Evolutionary conservation across 2,329 filamentous ascomycete genomes (phyloP).

Genomic region (Diaporthe longicolla): DNA sequence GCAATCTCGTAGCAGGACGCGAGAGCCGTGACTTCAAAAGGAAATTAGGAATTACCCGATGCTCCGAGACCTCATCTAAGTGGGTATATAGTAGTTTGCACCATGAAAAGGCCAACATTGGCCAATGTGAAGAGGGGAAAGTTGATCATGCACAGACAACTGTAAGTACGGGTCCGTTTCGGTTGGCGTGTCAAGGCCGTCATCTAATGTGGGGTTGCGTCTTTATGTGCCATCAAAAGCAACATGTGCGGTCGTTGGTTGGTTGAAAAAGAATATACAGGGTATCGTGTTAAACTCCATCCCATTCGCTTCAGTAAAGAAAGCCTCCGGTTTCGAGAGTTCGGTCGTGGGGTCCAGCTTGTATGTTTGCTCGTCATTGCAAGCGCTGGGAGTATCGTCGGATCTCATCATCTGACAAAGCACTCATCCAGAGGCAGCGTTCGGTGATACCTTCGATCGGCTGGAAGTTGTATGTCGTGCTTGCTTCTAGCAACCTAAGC

Average conservation of each 20-base stretch:
- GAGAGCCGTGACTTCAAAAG: constrained; percentile 9
- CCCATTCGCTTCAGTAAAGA: neutral
- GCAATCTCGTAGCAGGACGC: constrained; percentile 19
- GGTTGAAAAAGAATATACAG: constrained; percentile 15
- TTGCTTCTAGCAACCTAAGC: constrained; percentile 83
- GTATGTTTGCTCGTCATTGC: constrained; percentile 53
- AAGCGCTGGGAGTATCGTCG: constrained; percentile 65
- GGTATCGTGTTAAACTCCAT: constrained; percentile 28
- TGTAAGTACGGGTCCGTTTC: constrained; percentile 3
- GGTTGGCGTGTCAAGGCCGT: neutral
- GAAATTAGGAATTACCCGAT: constrained; percentile 34
- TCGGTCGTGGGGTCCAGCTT: neutral
- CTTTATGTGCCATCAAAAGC: constrained; percentile 21
- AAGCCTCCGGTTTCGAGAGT: neutral
- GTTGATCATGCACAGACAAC: constrained; percentile 29
- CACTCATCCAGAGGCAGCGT: constrained; percentile 88
- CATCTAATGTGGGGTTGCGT: constrained; percentile 13
- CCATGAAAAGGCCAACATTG: constrained; percentile 1
- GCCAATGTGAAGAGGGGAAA: constrained; percentile 21
- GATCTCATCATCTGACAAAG: constrained; percentile 83
- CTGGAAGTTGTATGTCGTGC: constrained; percentile 79
- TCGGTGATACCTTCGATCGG: constrained; percentile 84
- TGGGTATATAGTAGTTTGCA: constrained; percentile 36
- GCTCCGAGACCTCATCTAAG: constrained; percentile 20
- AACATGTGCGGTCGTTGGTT: constrained; percentile 26